Evolutionary conservation across 768 basidiomycete species (phyloP).

Genomic region (Hypholoma fasciculare): DNA sequence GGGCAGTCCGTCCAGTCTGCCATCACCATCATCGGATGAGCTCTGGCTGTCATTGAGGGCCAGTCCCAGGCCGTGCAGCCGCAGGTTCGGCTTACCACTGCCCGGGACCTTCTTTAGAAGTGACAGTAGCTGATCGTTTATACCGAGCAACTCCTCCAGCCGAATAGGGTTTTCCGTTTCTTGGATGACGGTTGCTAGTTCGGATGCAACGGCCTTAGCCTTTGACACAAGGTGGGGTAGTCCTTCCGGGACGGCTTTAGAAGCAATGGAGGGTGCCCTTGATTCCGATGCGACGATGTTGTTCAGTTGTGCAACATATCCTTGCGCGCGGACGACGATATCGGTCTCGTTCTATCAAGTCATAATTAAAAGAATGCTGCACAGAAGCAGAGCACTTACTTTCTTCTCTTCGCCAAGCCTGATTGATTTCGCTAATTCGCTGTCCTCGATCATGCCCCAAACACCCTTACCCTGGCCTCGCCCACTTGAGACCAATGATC

Average conservation of each 20-base stretch:
- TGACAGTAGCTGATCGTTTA: conserved; percentile 72
- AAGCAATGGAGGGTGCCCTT: conserved; percentile 18
- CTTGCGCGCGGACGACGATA: conserved; percentile 46
- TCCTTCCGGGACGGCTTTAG: conserved; percentile 11
- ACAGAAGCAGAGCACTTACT: conserved; percentile 25
- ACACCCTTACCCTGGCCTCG: conserved; percentile 67
- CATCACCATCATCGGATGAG: conserved; percentile 18
- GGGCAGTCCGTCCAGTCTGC: conserved; percentile 22
- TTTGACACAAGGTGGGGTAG: conserved; percentile 40
- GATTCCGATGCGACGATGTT: conserved; percentile 19
- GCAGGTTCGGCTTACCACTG: conserved; percentile 37
- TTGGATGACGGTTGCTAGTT: conserved; percentile 55
- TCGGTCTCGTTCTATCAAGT: conserved; percentile 43
- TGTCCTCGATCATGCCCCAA: conserved; percentile 86
- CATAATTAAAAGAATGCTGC: not conserved
- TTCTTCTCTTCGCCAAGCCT: conserved; percentile 57
- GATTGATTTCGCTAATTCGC: conserved; percentile 75
- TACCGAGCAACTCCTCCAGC: conserved; percentile 63
- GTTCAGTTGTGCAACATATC: conserved; percentile 40
- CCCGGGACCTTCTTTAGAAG: conserved; percentile 50
- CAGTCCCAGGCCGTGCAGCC: conserved; percentile 46
- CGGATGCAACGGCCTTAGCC: conserved; percentile 51
- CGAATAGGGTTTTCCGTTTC: conserved; percentile 56
- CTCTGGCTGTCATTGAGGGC: conserved; percentile 26
- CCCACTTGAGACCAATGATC: conserved; percentile 34